Evolutionary conservation across 1,284 basidiomycete species (phyloP), one percentile per base, ranked within the genome.

Genomic region (Tylopilus sp.): DNA sequence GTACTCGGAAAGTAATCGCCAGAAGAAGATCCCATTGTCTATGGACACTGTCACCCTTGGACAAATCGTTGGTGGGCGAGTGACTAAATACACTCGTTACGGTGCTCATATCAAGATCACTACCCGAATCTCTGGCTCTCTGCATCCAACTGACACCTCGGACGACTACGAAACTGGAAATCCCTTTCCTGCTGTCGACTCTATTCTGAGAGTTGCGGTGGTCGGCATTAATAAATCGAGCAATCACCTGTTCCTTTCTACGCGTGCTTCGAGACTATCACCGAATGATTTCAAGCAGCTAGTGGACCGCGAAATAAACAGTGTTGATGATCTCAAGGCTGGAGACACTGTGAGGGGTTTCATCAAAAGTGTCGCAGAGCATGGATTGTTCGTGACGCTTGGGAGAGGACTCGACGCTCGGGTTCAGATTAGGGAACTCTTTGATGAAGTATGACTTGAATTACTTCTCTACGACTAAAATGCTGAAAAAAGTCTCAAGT

Each of bases 371-470:
- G 76, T 98, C 38, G 79, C 84, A 18, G 86, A 92, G 43, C 83
- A 88, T 59, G 96, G 96, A 13, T 66, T 99, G n/a, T 98, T 97
- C 61, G 91, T 99, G 4, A 82, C 82, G 34, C 70, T 99, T 19
- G 92, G 92, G 15, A 80, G 87, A 42, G 79, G 79, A 41, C 73
- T 97, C 29, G 91, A 93, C 60, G 95, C 89, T 46, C 84, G 96
- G 19, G 86, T 98, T 21, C 93, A 96, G 70, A 98, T 98, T 66
- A 87, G 82, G 65, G 92, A 97, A 70, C 77, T 97, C 28, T 92
- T 96, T 66, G 88, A 95, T 66, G 85, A 92, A 63, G 92, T 93
- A 59, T 33, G 49, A 16, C 33, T 62, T 26, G 28, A 12, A 13
- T 30, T 34, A 28, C 34, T 33, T 29, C 45, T 6, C 35, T 25